phyloP scores from a whole-genome alignment of 2,329 filamentous ascomycete genomes.

The Penicillium sp. region DNA sequence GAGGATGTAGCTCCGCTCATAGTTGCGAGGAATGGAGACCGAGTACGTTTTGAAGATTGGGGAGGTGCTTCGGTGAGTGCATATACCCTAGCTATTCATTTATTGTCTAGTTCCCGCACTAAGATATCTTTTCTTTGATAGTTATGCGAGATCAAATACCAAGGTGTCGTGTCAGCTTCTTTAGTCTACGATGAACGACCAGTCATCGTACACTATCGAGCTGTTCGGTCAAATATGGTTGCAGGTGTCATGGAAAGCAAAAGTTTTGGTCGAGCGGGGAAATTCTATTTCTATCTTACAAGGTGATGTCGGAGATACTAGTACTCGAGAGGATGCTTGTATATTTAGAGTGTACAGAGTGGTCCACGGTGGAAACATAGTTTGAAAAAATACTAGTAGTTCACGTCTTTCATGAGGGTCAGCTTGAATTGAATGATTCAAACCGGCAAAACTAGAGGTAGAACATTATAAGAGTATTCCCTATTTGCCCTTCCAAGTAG shows the following conservation, averaged over 20 bases:
- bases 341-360: neutral
- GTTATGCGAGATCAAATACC: slow-evolving; percentile 19
- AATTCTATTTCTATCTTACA: slow-evolving; percentile 20
- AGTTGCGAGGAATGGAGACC: slow-evolving; percentile 17
- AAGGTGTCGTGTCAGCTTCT: slow-evolving; percentile 18
- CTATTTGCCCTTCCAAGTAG: slow-evolving; percentile 17
- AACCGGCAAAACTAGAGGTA: neutral
- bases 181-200: slow-evolving; percentile 20
- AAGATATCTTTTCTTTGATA: neutral
- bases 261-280: slow-evolving; percentile 10
- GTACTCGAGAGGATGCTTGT: too few relatives aligned
- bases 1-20: slow-evolving; percentile 39
- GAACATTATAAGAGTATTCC: neutral
- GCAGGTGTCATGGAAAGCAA: slow-evolving; percentile 21
- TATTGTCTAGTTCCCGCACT: neutral
- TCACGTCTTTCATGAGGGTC: too few relatives aligned
- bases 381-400: too few relatives aligned
- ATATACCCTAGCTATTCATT: neutral
- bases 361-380: too few relatives aligned
- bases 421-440: neutral
- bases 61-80: slow-evolving; percentile 18
- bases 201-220: slow-evolving; percentile 19
- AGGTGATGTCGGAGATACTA: too few relatives aligned
- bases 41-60: slow-evolving; percentile 18
- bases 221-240: slow-evolving; percentile 16